These are phyloP conservation scores for Marasmius fiardii DNA, from an alignment of 1,284 basidiomycete species.

Conservation along the genomic window DNA sequence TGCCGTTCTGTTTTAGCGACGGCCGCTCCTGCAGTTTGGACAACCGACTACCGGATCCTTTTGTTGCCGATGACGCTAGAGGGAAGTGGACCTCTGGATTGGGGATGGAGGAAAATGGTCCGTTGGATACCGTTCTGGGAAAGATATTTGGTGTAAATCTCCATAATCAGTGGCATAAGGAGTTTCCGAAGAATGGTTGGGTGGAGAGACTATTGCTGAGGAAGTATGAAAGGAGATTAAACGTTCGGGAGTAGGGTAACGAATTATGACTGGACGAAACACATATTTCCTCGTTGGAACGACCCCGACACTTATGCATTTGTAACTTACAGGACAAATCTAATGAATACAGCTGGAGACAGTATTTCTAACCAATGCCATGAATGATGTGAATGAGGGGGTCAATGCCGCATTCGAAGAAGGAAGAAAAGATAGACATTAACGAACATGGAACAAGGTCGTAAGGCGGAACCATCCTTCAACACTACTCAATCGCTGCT, in stretches of 20 bases:
- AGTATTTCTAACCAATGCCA: too few relatives aligned
- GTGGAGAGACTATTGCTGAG: slow-evolving; percentile 70
- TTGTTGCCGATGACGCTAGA: slow-evolving; percentile 56
- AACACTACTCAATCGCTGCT: slow-evolving; percentile 9
- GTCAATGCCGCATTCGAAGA: too few relatives aligned
- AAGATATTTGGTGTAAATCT: slow-evolving; percentile 85
- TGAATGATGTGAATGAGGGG: too few relatives aligned
- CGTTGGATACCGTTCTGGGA: slow-evolving; percentile 62
- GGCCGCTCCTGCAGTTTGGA: slow-evolving; percentile 86
- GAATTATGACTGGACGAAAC: background rate
- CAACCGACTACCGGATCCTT: slow-evolving; percentile 89
- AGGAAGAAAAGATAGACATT: too few relatives aligned
- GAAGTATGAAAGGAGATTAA: slow-evolving; percentile 51
- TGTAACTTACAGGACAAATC: too few relatives aligned
- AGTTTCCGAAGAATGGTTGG: slow-evolving; percentile 78
- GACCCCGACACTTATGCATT: too few relatives aligned
- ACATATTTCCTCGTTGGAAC: too few relatives aligned
- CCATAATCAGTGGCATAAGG: slow-evolving; percentile 91
- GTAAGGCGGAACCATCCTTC: too few relatives aligned
- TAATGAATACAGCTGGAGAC: too few relatives aligned
- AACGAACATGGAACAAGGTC: too few relatives aligned
- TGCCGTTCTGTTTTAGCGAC: slow-evolving; percentile 93
- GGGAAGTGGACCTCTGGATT: slow-evolving; percentile 56
- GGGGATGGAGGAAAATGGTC: slow-evolving; percentile 58
- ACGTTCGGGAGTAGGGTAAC: background rate